phyloP scores from a whole-genome alignment of 495 filamentous ascomycete species.

The Penicillium desertorum region DNA sequence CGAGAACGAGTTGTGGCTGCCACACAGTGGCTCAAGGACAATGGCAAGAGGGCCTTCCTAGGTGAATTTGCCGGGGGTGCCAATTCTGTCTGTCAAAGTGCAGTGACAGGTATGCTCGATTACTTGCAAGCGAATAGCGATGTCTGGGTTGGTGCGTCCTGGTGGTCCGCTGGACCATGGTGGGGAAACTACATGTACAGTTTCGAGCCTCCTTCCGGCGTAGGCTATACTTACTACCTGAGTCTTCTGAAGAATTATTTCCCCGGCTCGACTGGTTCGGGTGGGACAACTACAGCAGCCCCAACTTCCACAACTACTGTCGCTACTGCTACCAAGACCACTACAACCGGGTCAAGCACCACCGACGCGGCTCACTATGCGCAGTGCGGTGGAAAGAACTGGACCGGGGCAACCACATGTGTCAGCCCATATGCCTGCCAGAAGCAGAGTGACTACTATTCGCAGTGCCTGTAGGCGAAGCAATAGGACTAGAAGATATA shows the following conservation, averaged over 20 bases:
- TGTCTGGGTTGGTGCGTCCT: constrained; percentile 65
- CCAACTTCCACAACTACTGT: constrained; percentile 10
- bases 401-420: constrained; percentile 50
- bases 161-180: constrained; percentile 65
- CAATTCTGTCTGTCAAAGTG: constrained; percentile 60
- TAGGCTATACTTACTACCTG: constrained; percentile 41
- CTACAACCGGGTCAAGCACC: constrained; percentile 21
- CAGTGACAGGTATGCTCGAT: constrained; percentile 59
- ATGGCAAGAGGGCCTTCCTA: constrained; percentile 61
- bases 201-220: constrained; percentile 56
- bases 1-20: constrained; percentile 58
- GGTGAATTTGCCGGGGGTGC: constrained; percentile 70
- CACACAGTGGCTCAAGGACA: constrained; percentile 64
- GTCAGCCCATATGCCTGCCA: constrained; percentile 39
- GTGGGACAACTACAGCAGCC: constrained; percentile 10
- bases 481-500: background rate
- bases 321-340: constrained; percentile 22
- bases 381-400: constrained; percentile 53
- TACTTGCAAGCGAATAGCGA: constrained; percentile 57
- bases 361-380: constrained; percentile 36
- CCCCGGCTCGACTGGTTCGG: constrained; percentile 7
- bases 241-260: constrained; percentile 27
- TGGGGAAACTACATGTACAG: constrained; percentile 56
- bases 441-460: constrained; percentile 43
- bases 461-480: constrained; percentile 41